Evolutionary conservation across 331 rosid genomes (phyloP).

Genomic region (Spiraea crenata): DNA sequence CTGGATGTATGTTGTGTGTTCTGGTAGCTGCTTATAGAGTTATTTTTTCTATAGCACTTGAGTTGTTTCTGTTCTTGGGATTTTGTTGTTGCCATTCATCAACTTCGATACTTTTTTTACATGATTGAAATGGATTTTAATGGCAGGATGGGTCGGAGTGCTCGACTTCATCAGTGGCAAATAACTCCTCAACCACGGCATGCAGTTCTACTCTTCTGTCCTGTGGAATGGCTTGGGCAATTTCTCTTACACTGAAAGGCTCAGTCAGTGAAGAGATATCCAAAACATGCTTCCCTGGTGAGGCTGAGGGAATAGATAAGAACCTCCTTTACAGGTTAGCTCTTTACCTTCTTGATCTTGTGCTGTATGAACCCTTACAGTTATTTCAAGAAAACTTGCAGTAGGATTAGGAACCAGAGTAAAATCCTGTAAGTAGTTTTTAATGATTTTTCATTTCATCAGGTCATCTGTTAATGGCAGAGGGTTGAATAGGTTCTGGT

Average conservation of each 20-base stretch:
- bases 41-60: background rate
- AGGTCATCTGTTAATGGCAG: constrained; percentile 91
- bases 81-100: background rate
- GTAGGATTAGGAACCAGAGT: background rate
- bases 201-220: constrained; percentile 45
- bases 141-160: constrained; percentile 57
- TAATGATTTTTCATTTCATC: constrained; percentile 2
- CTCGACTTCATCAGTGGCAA: constrained; percentile 42
- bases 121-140: constrained; percentile 16
- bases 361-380: constrained; percentile 14
- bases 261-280: constrained; percentile 64
- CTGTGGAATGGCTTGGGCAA: constrained; percentile 81
- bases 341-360: constrained; percentile 23
- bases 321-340: constrained; percentile 74
- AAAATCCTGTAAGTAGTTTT: background rate
- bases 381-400: background rate
- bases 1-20: background rate
- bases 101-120: constrained; percentile 16
- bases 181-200: constrained; percentile 39
- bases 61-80: background rate
- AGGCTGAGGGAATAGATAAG: constrained; percentile 42
- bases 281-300: constrained; percentile 39
- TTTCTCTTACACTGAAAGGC: constrained; percentile 65
- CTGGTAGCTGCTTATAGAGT: background rate
- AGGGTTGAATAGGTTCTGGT: constrained; percentile 96